These are phyloP conservation scores for Ehretia macrophylla DNA, from an alignment of 257 asterid genomes.

Conservation along the genomic window DNA sequence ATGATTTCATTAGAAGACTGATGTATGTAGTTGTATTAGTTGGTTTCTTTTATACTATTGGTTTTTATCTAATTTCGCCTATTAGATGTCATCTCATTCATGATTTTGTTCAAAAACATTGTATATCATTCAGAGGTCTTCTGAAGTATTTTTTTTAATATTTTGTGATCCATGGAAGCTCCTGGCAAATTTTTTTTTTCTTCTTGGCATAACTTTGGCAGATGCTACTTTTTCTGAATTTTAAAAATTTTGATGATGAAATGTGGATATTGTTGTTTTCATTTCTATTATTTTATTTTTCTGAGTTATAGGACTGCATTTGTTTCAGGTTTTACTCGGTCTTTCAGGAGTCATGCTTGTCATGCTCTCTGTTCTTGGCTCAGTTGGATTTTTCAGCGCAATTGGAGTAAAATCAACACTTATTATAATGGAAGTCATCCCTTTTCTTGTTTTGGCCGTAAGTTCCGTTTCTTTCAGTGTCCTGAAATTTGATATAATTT, in stretches of 20 bases:
- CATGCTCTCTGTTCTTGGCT: slow-evolving; percentile 96
- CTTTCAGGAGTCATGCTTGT: slow-evolving; percentile 93
- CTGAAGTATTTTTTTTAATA: background rate
- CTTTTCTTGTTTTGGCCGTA: slow-evolving; percentile 98
- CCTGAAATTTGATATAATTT: slow-evolving; percentile 7
- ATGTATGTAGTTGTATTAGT: background rate
- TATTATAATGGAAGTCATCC: slow-evolving; percentile 99
- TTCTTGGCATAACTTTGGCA: background rate
- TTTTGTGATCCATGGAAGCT: background rate
- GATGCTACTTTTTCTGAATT: background rate
- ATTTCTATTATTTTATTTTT: background rate
- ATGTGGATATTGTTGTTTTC: background rate
- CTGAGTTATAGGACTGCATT: background rate
- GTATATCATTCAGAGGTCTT: background rate
- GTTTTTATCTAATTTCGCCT: background rate
- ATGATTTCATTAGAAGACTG: slow-evolving; percentile 8
- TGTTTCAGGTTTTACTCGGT: slow-evolving; percentile 82
- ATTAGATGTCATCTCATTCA: background rate
- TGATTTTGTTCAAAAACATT: background rate
- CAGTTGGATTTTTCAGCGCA: slow-evolving; percentile 97
- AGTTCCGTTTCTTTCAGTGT: slow-evolving; percentile 33
- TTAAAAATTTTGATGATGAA: background rate
- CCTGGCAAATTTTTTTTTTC: background rate
- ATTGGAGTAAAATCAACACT: slow-evolving; percentile 93
- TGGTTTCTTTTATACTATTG: background rate